Base-by-base conservation (phyloP, 306 rosid genomes). In the Cyclanthera cordifolia region DNA sequence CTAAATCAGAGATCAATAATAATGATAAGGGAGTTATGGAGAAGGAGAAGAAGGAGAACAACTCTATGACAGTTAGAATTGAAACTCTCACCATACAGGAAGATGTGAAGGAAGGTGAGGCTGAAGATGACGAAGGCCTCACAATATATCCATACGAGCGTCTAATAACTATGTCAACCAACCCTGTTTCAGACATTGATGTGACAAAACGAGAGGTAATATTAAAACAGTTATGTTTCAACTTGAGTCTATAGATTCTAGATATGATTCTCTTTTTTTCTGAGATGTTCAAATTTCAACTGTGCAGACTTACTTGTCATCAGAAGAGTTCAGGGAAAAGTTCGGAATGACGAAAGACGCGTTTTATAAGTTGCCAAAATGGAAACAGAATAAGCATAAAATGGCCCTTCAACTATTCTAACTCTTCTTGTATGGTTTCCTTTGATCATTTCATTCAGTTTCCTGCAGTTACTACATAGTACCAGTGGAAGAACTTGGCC, bases 381-480 rank as follows among this genome's bases (percentile, higher is more conserved):
- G 99, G 99, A 94, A 94, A 80, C 99, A 94, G 84, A 94, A 90
- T 89, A 94, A 94, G 88, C 84, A 86, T 57, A 94, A 94, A 79
- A 85, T 88, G 91, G 90, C 90, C 43, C 74, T 88, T 86, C 91
- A 86, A 27, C 75, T 94, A 70, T 94, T 94, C 79, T 94, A 81
- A 94, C 75, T 72, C 72, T 76, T 71, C 60, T 45, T 68, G 25
- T 11, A 17, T 24, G 27, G 25, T 69, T 72, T 70, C 63, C 73
- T 65, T 80, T 28, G 49, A 39, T 17, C 69, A 41, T 11, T 19
- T 60, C 79, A 60, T 68, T 79, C 76, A 70, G 82, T 82, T 74
- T 68, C 74, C 80, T 69, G 77, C 74, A 72, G 79, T 76, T 76
- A 39, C 59, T 76, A 39, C 59, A 52, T 71, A 80, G 70, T 83